These are phyloP conservation scores for Scortechinia acanthostroma DNA, from an alignment of 2,329 filamentous ascomycete genomes.

Conservation along the genomic window DNA sequence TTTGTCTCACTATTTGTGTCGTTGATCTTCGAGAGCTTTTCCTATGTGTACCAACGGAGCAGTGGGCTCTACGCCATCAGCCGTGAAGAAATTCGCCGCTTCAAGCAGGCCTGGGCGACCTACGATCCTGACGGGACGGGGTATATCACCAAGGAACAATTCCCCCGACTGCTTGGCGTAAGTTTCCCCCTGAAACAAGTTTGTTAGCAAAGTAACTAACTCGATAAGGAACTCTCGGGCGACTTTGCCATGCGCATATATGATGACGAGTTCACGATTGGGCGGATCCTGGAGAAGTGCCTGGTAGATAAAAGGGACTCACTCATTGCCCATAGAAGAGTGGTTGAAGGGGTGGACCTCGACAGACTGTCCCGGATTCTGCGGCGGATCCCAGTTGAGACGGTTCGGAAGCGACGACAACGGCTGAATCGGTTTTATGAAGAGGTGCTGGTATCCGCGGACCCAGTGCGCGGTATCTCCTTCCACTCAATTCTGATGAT, in stretches of 20 bases:
- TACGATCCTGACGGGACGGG: conserved; percentile 87
- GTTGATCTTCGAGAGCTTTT: conserved; percentile 98
- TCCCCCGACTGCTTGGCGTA: conserved; percentile 72
- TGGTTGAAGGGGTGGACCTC: conserved; percentile 54
- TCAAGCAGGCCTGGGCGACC: conserved; percentile 97
- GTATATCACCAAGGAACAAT: conserved; percentile 82
- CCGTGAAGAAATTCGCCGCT: conserved; percentile 86
- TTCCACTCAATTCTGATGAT: conserved; percentile 93
- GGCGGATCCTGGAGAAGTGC: conserved; percentile 80
- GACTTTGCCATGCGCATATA: conserved; percentile 98
- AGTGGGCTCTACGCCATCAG: conserved; percentile 86
- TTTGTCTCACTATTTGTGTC: conserved; percentile 98
- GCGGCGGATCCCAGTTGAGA: conserved; percentile 63
- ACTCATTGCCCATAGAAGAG: neutral
- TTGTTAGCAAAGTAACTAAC: neutral
- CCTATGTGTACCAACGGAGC: conserved; percentile 95
- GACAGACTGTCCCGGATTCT: conserved; percentile 69
- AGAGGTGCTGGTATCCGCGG: conserved; percentile 87
- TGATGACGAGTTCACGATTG: conserved; percentile 79
- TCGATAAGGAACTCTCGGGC: conserved; percentile 67
- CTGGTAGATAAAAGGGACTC: conserved; percentile 44
- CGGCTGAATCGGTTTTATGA: conserved; percentile 94
- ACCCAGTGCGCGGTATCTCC: conserved; percentile 80
- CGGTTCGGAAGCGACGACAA: conserved; percentile 68
- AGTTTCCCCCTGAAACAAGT: neutral